Conservation (phyloP, 768 basidiomycete genomes). For the Galerina marginata region DNA sequence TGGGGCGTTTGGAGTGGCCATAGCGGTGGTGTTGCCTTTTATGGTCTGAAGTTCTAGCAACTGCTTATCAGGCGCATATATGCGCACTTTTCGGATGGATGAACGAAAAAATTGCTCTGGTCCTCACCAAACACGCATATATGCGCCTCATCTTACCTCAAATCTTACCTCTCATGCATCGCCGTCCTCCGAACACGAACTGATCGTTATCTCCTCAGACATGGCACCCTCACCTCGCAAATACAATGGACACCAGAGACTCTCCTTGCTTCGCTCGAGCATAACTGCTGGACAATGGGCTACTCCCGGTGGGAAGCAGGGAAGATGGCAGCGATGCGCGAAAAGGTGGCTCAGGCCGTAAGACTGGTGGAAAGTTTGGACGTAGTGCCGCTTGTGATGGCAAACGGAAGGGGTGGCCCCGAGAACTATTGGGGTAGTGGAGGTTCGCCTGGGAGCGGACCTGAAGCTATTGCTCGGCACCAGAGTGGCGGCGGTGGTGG, state of each 20-base stretch:
- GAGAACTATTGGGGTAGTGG: neutral
- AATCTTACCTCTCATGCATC: too few species aligned
- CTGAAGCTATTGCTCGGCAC: too few species aligned
- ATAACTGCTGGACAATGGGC: slow-evolving; percentile 68
- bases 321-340: slow-evolving; percentile 49
- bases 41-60: too few species aligned
- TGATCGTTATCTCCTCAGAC: slow-evolving; percentile 31
- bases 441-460: neutral
- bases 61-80: too few species aligned
- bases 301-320: slow-evolving; percentile 53
- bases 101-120: too few species aligned
- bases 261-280: slow-evolving; percentile 63
- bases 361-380: slow-evolving; percentile 35
- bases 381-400: slow-evolving; percentile 1
- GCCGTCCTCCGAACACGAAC: too few species aligned
- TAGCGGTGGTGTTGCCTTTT: too few species aligned
- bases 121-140: too few species aligned
- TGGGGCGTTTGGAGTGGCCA: too few species aligned
- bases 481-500: too few species aligned
- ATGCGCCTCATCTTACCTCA: too few species aligned
- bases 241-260: slow-evolving; percentile 59
- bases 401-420: neutral
- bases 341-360: slow-evolving; percentile 62
- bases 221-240: slow-evolving; percentile 57
- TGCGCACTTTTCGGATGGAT: too few species aligned